Evolutionary conservation across 2,329 filamentous ascomycete species (phyloP).

Genomic region (Tolypocladium endophyticum): DNA sequence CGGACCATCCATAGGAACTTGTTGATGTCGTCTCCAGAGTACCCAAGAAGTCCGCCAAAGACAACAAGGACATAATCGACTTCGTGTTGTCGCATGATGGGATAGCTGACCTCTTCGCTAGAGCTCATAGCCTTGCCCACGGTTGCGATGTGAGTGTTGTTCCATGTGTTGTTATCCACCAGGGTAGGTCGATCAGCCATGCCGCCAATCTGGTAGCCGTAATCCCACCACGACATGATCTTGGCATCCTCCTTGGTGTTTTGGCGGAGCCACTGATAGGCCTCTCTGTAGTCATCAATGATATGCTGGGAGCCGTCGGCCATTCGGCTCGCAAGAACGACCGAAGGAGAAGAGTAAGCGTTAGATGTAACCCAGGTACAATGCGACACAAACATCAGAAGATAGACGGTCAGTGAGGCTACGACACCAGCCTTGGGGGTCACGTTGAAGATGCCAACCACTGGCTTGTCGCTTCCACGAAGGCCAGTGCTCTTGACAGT

Average conservation of each 20-base stretch:
- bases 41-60: slow-evolving; percentile 89
- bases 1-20: slow-evolving; percentile 99
- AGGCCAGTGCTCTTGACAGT: slow-evolving; percentile 42
- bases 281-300: slow-evolving; percentile 98
- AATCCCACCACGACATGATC: slow-evolving; percentile 99
- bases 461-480: slow-evolving; percentile 58
- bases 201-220: slow-evolving; percentile 98
- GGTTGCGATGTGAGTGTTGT: slow-evolving; percentile 98
- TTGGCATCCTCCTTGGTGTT: slow-evolving; percentile 93
- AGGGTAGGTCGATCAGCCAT: slow-evolving; percentile 97
- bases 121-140: slow-evolving; percentile 99
- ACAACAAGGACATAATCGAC: slow-evolving; percentile 98
- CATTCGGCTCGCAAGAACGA: slow-evolving; percentile 84
- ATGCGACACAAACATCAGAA: slow-evolving; percentile 89
- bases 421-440: slow-evolving; percentile 74
- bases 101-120: slow-evolving; percentile 93
- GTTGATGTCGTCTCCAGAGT: slow-evolving; percentile 98
- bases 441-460: slow-evolving; percentile 73
- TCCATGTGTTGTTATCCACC: slow-evolving; percentile 99
- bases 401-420: slow-evolving; percentile 62
- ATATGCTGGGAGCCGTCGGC: slow-evolving; percentile 96
- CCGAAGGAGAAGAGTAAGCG: slow-evolving; percentile 95
- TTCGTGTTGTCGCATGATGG: slow-evolving; percentile 96
- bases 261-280: slow-evolving; percentile 98
- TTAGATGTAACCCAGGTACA: slow-evolving; percentile 99